Base-by-base conservation (phyloP, 208 protist genomes). In the Naegleria lovaniensis region DNA sequence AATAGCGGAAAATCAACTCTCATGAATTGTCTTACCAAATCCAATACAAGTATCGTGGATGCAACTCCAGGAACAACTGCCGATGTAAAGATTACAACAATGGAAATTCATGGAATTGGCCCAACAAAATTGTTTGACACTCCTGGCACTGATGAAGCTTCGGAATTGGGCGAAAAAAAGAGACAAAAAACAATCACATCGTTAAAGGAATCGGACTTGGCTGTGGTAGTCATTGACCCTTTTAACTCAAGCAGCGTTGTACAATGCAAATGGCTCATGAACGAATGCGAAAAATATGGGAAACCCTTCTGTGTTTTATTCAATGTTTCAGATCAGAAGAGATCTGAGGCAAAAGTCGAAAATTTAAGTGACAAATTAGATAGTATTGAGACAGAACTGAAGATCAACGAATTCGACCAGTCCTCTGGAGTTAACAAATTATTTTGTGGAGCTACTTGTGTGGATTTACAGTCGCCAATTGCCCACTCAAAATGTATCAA, bases 101-200 rank as follows among this genome's bases (percentile, higher is more conserved):
- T 95, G 93, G 94, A 95, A 58, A 86, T 95, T 33, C 94, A 95
- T 67, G 89, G 59, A 0, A 11, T 95, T 7, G 94, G 94, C 11
- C 92, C 94, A 9, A 90, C 92, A 76, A 95, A 95, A 59, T 83
- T 95, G 9, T 94, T 95, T 59, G 94, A 95, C 92, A 95, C 94
- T 4, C 92, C 94, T 22, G 94, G 94, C 58, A 87, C 93, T 22
- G 93, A 94, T 83, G 93, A 94, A 55, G 75, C 58, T 13, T 92
- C 93, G 16, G 1, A 59, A 22, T 92, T 94, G 4, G 93, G 93
- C 0, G 88, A 92, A 16, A 94, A 94, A 84, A 94, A 94, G 89
- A 51, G 90, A 33, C 43, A 75, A 36, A 94, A 94, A 90, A 91
- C 93, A 52, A 0, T 92, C 5, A 51, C 11, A 2, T 79, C 90